These are phyloP conservation scores for Jasminum sambac DNA, from an alignment of 257 asterid genomes.

Conservation along the genomic window DNA sequence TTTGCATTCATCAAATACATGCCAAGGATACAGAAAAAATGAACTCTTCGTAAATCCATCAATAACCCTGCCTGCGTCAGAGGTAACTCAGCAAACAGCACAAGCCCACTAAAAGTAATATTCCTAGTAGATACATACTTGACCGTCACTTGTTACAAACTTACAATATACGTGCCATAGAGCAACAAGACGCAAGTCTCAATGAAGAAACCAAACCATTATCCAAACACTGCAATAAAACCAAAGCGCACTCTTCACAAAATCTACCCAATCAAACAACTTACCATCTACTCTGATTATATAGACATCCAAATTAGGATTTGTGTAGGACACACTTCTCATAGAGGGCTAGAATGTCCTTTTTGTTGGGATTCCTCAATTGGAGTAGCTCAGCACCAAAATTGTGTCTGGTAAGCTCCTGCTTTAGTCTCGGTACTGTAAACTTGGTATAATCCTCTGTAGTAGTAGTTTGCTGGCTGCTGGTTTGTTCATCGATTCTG, in stretches of 20 bases:
- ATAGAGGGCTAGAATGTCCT: conserved; percentile 71
- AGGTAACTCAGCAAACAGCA: background rate
- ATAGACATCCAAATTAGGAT: conserved; percentile 24
- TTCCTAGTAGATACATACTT: background rate
- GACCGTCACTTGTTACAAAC: background rate
- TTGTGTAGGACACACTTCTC: conserved; percentile 62
- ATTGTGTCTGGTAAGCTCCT: conserved; percentile 66
- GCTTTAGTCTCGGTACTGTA: conserved; percentile 67
- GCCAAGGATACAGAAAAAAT: too few relatives aligned
- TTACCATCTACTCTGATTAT: conserved; percentile 5
- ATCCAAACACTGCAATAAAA: conserved; percentile 10
- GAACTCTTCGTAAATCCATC: background rate
- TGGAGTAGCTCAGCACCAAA: conserved; percentile 73
- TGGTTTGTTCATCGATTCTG: conserved; percentile 60
- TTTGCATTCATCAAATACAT: too few relatives aligned
- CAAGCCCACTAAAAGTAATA: background rate
- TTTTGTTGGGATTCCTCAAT: conserved; percentile 64
- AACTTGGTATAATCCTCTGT: conserved; percentile 63
- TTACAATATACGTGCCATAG: conserved; percentile 20
- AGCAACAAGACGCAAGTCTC: conserved; percentile 13
- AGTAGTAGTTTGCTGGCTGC: conserved; percentile 54
- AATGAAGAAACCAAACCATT: conserved; percentile 8
- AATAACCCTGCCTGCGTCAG: conserved; percentile 14
- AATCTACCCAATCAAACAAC: conserved; percentile 4
- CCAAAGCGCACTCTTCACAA: conserved; percentile 1